phyloP scores from a whole-genome alignment of 257 asterid genomes.

The Nicotiana sylvestris region DNA sequence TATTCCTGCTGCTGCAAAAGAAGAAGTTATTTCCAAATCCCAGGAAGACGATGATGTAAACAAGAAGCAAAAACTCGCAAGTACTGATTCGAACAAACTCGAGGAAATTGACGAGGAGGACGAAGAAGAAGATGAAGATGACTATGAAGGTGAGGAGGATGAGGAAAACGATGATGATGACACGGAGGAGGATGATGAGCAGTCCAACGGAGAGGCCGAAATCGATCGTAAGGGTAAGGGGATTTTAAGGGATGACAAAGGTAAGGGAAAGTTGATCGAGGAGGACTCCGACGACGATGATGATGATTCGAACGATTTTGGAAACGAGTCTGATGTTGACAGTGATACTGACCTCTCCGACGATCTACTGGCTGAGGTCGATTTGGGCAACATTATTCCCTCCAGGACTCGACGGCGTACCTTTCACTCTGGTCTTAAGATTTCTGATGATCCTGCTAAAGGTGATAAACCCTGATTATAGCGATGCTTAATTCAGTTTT shows the following conservation, averaged over 20 bases:
- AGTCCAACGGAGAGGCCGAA: slow-evolving; percentile 15
- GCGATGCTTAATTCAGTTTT: slow-evolving; percentile 13
- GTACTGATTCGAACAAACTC: neutral
- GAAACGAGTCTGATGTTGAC: slow-evolving; percentile 24
- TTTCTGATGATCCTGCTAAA: slow-evolving; percentile 15
- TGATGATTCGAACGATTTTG: slow-evolving; percentile 25
- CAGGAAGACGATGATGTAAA: slow-evolving; percentile 12
- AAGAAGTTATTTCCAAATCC: neutral
- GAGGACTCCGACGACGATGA: slow-evolving; percentile 19
- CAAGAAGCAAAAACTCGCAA: slow-evolving; percentile 27
- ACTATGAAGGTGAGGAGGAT: slow-evolving; percentile 4
- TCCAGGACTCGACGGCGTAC: slow-evolving; percentile 35
- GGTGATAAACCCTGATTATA: neutral
- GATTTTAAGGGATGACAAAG: slow-evolving; percentile 31
- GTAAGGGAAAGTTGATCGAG: slow-evolving; percentile 41
- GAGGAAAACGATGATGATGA: slow-evolving; percentile 17
- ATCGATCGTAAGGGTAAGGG: slow-evolving; percentile 36
- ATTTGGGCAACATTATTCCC: slow-evolving; percentile 38
- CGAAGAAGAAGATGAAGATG: slow-evolving; percentile 16
- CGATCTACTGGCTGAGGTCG: slow-evolving; percentile 40
- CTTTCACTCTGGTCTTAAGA: slow-evolving; percentile 20
- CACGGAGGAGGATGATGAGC: slow-evolving; percentile 14
- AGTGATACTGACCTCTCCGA: slow-evolving; percentile 35
- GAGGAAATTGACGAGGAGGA: neutral
- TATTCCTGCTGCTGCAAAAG: neutral